phyloP scores from a whole-genome alignment of 2,329 filamentous ascomycete species.

The Aspergillus sp. region DNA sequence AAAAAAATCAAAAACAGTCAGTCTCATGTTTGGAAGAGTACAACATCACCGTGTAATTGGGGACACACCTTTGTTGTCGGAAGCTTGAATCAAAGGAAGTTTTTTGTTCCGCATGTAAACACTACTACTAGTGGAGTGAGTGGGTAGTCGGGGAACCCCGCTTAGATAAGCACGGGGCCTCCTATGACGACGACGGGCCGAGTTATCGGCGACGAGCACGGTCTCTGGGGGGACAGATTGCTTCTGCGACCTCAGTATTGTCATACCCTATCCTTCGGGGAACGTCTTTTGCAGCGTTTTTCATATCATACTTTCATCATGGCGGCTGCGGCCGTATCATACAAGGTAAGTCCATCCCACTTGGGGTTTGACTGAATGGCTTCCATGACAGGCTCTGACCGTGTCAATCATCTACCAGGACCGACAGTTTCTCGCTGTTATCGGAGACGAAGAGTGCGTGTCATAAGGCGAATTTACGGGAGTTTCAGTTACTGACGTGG shows the following conservation, averaged over 20 bases:
- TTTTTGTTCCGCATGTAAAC: constrained; percentile 16
- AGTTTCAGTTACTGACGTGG: constrained; percentile 15
- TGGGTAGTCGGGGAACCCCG: constrained; percentile 7
- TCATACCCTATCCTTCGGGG: not conserved
- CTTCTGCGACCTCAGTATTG: not conserved
- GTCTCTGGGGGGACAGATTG: not conserved
- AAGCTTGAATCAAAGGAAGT: constrained; percentile 5
- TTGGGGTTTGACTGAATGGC: not conserved
- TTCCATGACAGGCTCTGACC: constrained; percentile 30
- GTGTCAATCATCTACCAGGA: constrained; percentile 53
- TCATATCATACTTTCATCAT: constrained; percentile 39
- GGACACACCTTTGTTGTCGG: not conserved
- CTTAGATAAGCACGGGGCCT: constrained; percentile 19
- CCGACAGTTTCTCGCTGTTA: constrained; percentile 93
- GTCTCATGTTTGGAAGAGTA: no score
- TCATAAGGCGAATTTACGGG: not conserved
- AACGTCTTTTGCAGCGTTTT: not conserved
- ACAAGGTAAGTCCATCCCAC: constrained; percentile 45
- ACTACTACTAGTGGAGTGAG: constrained; percentile 3
- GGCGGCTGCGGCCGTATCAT: constrained; percentile 58
- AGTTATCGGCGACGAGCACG: not conserved
- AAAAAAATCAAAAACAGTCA: not conserved
- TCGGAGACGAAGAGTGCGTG: constrained; percentile 78
- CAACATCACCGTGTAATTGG: not conserved
- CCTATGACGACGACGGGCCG: constrained; percentile 15